Base-by-base conservation (phyloP, 2,329 filamentous ascomycete genomes). In the Neofusicoccum sp. region DNA sequence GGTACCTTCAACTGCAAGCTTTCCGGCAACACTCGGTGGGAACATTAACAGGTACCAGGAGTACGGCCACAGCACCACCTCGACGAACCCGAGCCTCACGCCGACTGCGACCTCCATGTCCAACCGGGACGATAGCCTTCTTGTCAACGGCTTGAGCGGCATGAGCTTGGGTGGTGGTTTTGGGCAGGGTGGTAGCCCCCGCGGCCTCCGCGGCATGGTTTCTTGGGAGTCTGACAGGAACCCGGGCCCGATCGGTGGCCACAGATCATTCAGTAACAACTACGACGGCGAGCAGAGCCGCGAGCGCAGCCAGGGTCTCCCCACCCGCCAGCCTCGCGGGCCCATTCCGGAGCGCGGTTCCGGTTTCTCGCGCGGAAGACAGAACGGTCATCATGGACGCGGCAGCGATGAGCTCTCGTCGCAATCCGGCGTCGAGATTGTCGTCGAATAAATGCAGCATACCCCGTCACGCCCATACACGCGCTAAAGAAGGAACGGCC, bases 1-100 rank as follows among this genome's bases (percentile, higher is more conserved):
- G 5, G 93, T 90, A 3, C 88, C 89, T 6, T 96, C 95, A 11
- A 91, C 91, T 16, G 91, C 91, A 5, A 96, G 91, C 79, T 96
- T 96, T 72, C 87, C 91, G 60, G 85, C 86, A 65, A 84, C 83
- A 63, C 79, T 91, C 53, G 81, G 81, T 69, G 82, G 83, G 64
- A 87, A 87, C 66, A 84, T 86, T 59, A 79, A 84, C 47, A 82
- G 86, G 59, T 83, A 87, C 65, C 84, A 85, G 38, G 71, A 71
- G 62, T 83, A 87, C 66, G 80, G 80, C 64, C 74, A 78, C 11
- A 80, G 80, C 66, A 82, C 78, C 36, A 80, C 84, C 31, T 86
- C 86, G 43, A 86, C 83, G 70, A 89, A 87, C 24, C 86, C 87
- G 7, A 88, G 83, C 54, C 78, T 89, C 62, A 89, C 87, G 3